A percentile compares a stretch with the other conserved stretches of the same genome.
Conservation (phyloP, 2,329 filamentous ascomycete genomes). For the Pezicula rhizophila region DNA sequence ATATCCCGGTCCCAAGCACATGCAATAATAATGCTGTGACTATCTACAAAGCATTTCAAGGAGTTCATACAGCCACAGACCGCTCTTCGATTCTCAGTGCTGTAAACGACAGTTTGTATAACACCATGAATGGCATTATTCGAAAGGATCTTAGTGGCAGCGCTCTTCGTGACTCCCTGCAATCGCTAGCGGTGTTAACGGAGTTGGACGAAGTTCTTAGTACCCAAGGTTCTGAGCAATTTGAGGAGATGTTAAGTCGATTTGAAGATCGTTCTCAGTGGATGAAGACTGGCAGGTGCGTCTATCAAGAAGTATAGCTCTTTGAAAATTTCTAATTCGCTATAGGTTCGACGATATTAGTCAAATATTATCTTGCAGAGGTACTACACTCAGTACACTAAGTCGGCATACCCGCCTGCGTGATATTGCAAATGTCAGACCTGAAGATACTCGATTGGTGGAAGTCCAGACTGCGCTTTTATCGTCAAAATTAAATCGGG, state of each 20-base stretch:
- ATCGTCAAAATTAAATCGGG: conserved; percentile 69
- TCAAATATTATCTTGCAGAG: conserved; percentile 74
- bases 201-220: conserved; percentile 76
- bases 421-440: conserved; percentile 52
- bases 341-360: conserved; percentile 69
- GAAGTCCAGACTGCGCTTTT: conserved; percentile 74
- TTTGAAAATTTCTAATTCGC: conserved; percentile 17
- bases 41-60: conserved; percentile 76
- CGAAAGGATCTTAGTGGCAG: conserved; percentile 42
- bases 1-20: conserved; percentile 66
- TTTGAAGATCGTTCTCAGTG: conserved; percentile 65
- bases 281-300: conserved; percentile 78
- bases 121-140: conserved; percentile 53
- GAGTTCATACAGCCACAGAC: conserved; percentile 62
- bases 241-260: conserved; percentile 54
- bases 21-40: conserved; percentile 59
- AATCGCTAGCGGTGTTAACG: conserved; percentile 64
- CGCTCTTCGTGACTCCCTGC: conserved; percentile 48
- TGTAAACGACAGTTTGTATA: conserved; percentile 57
- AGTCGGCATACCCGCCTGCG: conserved; percentile 63
- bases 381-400: conserved; percentile 75
- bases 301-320: conserved; percentile 7
- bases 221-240: conserved; percentile 49
- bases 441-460: conserved; percentile 58
- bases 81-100: conserved; percentile 45